A percentile compares a stretch with the other conserved stretches of the same genome.
Evolutionary conservation across 805 yeast species (phyloP).

Genomic region (Nakazawaea siamensis): DNA sequence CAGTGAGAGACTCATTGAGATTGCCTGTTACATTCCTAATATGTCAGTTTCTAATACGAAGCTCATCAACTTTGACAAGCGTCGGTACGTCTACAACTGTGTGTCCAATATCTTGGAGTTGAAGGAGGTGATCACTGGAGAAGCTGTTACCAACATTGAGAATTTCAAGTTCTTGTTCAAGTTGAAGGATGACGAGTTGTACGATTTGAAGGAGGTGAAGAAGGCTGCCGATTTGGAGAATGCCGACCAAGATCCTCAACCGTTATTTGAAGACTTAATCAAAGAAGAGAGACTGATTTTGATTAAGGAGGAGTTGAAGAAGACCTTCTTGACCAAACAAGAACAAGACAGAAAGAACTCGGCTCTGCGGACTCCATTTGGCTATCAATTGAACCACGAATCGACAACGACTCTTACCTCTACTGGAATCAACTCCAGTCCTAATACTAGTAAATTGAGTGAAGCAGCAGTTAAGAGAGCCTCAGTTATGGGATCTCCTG

Average conservation of each 20-base stretch:
- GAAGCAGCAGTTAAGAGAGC: not conserved
- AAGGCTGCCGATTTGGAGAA: slow-evolving; percentile 38
- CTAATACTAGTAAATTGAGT: no score
- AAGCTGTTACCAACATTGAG: slow-evolving; percentile 23
- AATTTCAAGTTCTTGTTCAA: slow-evolving; percentile 46
- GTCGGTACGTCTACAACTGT: slow-evolving; percentile 58
- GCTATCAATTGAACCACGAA: not conserved
- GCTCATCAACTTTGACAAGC: slow-evolving; percentile 79
- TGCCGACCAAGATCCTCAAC: slow-evolving; percentile 14
- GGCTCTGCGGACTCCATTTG: slow-evolving; percentile 7
- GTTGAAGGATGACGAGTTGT: slow-evolving; percentile 27
- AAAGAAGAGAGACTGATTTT: slow-evolving; percentile 42
- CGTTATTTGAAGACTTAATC: slow-evolving; percentile 37
- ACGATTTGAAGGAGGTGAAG: slow-evolving; percentile 25
- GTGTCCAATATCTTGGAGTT: slow-evolving; percentile 45
- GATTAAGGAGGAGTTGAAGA: slow-evolving; percentile 35
- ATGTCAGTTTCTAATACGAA: slow-evolving; percentile 57
- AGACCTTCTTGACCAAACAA: slow-evolving; percentile 19
- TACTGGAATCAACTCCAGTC: not conserved
- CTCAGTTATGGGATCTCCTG: not conserved
- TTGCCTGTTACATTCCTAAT: slow-evolving; percentile 70
- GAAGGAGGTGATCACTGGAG: slow-evolving; percentile 15
- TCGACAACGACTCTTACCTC: not conserved
- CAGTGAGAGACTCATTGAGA: slow-evolving; percentile 68
- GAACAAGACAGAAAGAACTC: slow-evolving; percentile 14